A percentile compares a stretch with the other conserved stretches of the same genome.
These are phyloP conservation scores for Hypholoma fasciculare DNA, from an alignment of 768 basidiomycete genomes.

Conservation along the genomic window DNA sequence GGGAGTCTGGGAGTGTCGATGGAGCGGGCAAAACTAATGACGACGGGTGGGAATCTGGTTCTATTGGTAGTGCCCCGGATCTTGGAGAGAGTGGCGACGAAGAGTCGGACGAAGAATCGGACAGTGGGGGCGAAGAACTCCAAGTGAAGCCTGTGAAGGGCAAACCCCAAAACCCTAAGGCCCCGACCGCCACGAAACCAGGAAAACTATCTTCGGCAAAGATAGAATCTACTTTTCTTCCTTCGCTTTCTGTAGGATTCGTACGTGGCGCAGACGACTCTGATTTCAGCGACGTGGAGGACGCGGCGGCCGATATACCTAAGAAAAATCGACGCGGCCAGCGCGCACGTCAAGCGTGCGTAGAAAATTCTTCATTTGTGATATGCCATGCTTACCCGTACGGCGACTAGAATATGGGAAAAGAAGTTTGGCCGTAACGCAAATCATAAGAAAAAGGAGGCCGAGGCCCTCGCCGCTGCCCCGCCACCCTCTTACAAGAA, in stretches of 20 bases:
- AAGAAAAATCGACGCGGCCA: constrained; percentile 94
- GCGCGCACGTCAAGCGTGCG: constrained; percentile 91
- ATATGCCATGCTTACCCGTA: not conserved
- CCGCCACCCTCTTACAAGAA: constrained; percentile 11
- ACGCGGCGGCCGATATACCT: constrained; percentile 47
- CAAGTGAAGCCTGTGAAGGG: constrained; percentile 18
- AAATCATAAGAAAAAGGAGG: constrained; percentile 83
- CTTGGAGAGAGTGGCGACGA: constrained; percentile 15
- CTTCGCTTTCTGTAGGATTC: constrained; percentile 86
- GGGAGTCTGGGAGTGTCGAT: constrained; percentile 36
- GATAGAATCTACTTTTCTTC: constrained; percentile 61
- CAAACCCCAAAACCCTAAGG: constrained; percentile 18
- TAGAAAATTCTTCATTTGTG: constrained; percentile 19
- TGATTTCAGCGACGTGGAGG: constrained; percentile 72
- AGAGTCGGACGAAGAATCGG: constrained; percentile 22
- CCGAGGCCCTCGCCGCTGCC: constrained; percentile 17
- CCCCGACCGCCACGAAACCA: constrained; percentile 7
- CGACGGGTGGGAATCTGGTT: constrained; percentile 58
- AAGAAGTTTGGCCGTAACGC: constrained; percentile 92
- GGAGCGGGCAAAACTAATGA: constrained; percentile 27
- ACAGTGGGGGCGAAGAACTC: constrained; percentile 32
- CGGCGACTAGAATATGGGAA: constrained; percentile 83
- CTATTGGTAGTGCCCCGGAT: constrained; percentile 32
- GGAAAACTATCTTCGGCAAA: constrained; percentile 13
- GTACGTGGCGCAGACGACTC: constrained; percentile 76